Evolutionary conservation across 2,329 filamentous ascomycete species (phyloP).

Genomic region (Curvularia sp.): DNA sequence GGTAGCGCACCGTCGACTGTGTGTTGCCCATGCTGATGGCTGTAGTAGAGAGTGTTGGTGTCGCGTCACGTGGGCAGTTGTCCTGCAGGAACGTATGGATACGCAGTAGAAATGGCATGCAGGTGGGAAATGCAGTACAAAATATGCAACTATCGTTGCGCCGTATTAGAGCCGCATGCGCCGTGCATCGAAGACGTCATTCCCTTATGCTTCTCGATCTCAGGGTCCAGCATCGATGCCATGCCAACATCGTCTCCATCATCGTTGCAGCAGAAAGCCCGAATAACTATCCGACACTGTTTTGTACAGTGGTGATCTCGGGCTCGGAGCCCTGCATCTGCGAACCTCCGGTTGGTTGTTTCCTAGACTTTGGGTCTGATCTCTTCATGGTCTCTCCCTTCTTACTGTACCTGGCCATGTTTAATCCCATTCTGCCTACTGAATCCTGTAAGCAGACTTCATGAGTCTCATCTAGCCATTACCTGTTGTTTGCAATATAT

Average conservation of each 20-base stretch:
- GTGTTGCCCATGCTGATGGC: conserved; percentile 52
- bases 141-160: conserved; percentile 5
- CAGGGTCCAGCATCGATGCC: conserved; percentile 17
- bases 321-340: neutral
- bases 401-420: no score
- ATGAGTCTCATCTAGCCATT: no score
- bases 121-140: conserved; percentile 1
- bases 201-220: conserved; percentile 7
- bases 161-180: neutral
- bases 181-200: conserved; percentile 18
- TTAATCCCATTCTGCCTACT: no score
- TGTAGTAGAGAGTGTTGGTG: neutral
- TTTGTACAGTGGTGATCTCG: neutral
- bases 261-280: conserved; percentile 2
- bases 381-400: no score
- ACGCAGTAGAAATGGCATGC: neutral
- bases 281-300: neutral
- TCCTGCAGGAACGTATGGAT: neutral
- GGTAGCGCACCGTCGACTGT: conserved; percentile 61
- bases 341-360: neutral
- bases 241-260: conserved; percentile 13
- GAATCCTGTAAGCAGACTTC: no score
- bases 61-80: neutral
- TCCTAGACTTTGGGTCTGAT: neutral
- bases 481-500: no score